These are phyloP conservation scores for Ophiostoma novo-ulmi DNA, from an alignment of 2,329 filamentous ascomycete genomes.

Conservation along the genomic window DNA sequence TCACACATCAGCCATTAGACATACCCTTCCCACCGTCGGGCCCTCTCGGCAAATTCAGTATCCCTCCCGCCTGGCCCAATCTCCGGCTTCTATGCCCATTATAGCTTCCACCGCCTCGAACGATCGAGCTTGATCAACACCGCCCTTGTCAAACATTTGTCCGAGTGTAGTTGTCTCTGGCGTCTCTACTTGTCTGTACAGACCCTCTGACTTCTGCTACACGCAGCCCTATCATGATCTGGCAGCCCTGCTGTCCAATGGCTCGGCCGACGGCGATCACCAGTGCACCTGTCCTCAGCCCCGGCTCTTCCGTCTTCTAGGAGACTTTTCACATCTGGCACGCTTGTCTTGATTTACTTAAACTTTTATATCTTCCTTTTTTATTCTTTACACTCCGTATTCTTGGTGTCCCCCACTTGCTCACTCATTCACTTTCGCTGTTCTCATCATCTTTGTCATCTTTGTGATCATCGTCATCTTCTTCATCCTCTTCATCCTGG, in stretches of 20 bases:
- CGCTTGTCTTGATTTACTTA: not conserved
- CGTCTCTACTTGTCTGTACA: not conserved
- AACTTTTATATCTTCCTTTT: not conserved
- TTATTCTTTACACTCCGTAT: not conserved
- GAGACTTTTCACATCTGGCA: not conserved
- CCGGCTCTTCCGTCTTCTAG: slow-evolving; percentile 17
- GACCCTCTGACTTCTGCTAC: not conserved
- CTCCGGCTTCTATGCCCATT: not conserved
- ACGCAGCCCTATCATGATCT: slow-evolving; percentile 25
- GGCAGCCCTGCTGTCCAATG: slow-evolving; percentile 22
- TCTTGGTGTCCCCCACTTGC: not conserved
- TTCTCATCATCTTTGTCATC: not conserved
- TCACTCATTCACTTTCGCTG: not conserved
- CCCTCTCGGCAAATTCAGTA: slow-evolving; percentile 3
- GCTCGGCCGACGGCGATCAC: slow-evolving; percentile 23
- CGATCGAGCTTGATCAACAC: not conserved
- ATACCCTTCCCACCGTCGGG: not conserved
- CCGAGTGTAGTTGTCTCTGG: not conserved
- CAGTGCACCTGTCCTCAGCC: slow-evolving; percentile 1
- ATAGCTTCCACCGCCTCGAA: slow-evolving; percentile 2
- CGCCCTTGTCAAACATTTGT: not conserved
- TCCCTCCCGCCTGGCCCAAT: slow-evolving; percentile 6
- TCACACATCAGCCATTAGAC: not conserved
- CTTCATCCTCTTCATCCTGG: not conserved
- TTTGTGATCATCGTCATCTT: not conserved